A percentile compares a stretch with the other conserved stretches of the same genome.
Evolutionary conservation across 192 early-diverging fungal species (phyloP).

Genomic region (Funneliformis geosporum): DNA sequence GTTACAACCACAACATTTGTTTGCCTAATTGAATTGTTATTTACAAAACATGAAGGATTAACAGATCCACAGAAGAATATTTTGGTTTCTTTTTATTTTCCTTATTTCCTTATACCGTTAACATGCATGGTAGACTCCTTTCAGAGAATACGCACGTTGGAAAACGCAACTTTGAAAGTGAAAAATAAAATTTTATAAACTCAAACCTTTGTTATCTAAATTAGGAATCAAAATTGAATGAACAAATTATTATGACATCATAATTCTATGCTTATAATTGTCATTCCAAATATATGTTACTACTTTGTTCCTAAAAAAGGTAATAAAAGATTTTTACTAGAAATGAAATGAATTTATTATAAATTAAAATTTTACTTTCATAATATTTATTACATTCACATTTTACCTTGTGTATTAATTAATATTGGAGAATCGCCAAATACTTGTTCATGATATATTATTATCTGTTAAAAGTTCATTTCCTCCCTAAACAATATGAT

Average conservation of each 20-base stretch:
- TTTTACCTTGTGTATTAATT: no score
- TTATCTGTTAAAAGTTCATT: background rate
- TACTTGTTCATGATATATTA: background rate
- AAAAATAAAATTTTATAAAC: background rate
- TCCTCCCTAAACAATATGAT: background rate
- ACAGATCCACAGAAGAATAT: constrained; percentile 32
- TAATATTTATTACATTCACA: no score
- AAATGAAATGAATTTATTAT: no score
- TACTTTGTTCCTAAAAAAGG: background rate
- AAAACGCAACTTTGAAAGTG: background rate
- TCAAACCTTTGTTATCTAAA: background rate
- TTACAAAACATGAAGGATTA: constrained; percentile 48
- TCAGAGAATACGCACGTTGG: background rate
- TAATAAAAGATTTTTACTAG: background rate
- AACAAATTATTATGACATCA: background rate
- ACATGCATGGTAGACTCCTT: constrained; percentile 2
- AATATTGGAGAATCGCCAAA: background rate
- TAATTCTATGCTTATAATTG: background rate
- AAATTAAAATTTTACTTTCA: no score
- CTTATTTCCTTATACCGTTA: constrained; percentile 67
- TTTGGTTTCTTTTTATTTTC: constrained; percentile 53
- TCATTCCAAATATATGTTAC: no score
- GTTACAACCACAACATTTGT: constrained; percentile 71
- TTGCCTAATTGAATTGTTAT: constrained; percentile 52
- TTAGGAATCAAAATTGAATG: background rate